Evolutionary conservation across 345 rosid species (phyloP), one percentile per base, ranked within the genome.

Genomic region (Salix arbutifolia): DNA sequence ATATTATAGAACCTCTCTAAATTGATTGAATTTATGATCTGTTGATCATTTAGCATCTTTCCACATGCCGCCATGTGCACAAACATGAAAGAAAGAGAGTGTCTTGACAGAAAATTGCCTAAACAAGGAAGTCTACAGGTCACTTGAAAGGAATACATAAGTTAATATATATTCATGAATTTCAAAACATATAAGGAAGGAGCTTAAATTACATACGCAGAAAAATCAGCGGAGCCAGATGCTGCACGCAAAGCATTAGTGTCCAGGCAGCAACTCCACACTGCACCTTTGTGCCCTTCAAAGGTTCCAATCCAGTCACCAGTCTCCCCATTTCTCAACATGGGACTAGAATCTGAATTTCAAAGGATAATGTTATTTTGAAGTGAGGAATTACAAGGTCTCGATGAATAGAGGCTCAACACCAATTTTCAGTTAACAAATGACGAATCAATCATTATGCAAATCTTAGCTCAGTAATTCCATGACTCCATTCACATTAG

Each of bases 251-350:
- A 77, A 38, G 98, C 99, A 85, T 91, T 85, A 46, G 88, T 88
- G 77, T 96, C 98, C 76, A 96, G 85, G 84, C 94, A 87, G 74
- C 95, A 92, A 80, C 99, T 94, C 99, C 99, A 96, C 72, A 96
- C 98, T 18, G 97, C 98, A 79, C 99, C 98, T 80, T 96, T 96
- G 65, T 96, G 98, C 56, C 99, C 99, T 85, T 91, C 96, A 88
- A 96, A 96, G 42, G 99, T 96, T 56, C 98, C 98, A 61, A 96
- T 90, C 99, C 98, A 96, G 61, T 96, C 99, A 73, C 98, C 99
- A 70, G 97, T 96, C 90, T 96, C 99, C 73, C 98, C 99, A 83
- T 96, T 96, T 85, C 99, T 92, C 88, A 96, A 77, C 99, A 96
- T 94, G 35, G 98, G 99, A 65, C 83, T 94, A 67, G 97, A 91